Evolutionary conservation across 306 rosid species (phyloP).

Genomic region (Acacia crassicarpa): DNA sequence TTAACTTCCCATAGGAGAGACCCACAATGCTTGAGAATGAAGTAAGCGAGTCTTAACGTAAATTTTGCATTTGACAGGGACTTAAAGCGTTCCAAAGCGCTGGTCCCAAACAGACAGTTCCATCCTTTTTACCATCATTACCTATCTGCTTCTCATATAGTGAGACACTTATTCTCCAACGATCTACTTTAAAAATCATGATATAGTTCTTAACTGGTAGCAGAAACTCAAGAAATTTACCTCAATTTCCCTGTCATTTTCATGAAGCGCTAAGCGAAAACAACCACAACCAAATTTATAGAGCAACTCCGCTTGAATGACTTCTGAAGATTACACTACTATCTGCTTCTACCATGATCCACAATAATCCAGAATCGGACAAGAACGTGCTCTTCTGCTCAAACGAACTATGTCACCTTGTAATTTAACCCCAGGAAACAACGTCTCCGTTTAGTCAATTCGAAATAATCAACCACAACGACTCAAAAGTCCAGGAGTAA

Average conservation of each 20-base stretch:
- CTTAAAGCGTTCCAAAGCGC: slow-evolving; percentile 28
- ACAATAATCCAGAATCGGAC: slow-evolving; percentile 14
- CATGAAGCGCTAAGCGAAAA: slow-evolving; percentile 29
- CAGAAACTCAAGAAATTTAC: slow-evolving; percentile 35
- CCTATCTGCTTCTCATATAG: slow-evolving; percentile 4
- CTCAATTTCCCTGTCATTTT: slow-evolving; percentile 37
- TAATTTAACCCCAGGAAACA: slow-evolving; percentile 1
- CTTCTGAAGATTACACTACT: slow-evolving; percentile 26
- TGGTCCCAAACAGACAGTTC: slow-evolving; percentile 43
- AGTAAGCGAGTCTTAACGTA: slow-evolving; percentile 43
- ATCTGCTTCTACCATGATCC: slow-evolving; percentile 21
- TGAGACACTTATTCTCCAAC: slow-evolving; percentile 31
- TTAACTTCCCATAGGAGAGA: slow-evolving; percentile 34
- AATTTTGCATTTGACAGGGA: slow-evolving; percentile 37
- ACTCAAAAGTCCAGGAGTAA: background rate
- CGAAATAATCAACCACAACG: slow-evolving; percentile 23
- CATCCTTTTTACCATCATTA: slow-evolving; percentile 30
- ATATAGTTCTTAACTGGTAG: background rate
- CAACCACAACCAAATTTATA: background rate
- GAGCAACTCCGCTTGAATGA: slow-evolving; percentile 14
- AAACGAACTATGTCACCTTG: background rate
- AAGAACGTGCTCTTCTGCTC: slow-evolving; percentile 16
- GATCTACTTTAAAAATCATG: background rate
- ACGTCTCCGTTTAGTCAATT: slow-evolving; percentile 26
- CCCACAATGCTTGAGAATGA: slow-evolving; percentile 64